Evolutionary conservation across 805 yeast genomes (phyloP).

Genomic region (Citeromyces nyonsensis): DNA sequence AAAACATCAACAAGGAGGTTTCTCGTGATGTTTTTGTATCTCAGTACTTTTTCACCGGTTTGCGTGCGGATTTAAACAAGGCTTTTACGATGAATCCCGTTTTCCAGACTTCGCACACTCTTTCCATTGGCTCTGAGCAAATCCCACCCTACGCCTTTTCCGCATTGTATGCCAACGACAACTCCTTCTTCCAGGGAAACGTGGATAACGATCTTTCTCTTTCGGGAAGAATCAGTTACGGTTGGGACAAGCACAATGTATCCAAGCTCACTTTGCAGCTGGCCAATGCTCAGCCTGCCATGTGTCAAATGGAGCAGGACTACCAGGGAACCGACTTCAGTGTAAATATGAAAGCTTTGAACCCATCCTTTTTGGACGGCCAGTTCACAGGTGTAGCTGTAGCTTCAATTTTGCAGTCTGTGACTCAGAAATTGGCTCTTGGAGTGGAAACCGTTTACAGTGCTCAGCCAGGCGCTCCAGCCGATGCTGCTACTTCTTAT

Average conservation of each 20-base stretch:
- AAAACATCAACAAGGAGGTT: slow-evolving; percentile 86
- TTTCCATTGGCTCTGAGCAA: slow-evolving; percentile 72
- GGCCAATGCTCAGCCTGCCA: slow-evolving; percentile 78
- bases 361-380: slow-evolving; percentile 69
- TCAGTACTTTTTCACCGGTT: slow-evolving; percentile 86
- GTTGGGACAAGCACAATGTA: slow-evolving; percentile 68
- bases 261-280: slow-evolving; percentile 82
- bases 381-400: slow-evolving; percentile 84
- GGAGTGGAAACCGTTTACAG: slow-evolving; percentile 92
- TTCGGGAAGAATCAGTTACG: slow-evolving; percentile 81
- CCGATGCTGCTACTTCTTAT: slow-evolving; percentile 83
- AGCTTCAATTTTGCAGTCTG: slow-evolving; percentile 79
- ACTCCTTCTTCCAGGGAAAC: slow-evolving; percentile 79
- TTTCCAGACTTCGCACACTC: slow-evolving; percentile 92
- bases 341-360: slow-evolving; percentile 77
- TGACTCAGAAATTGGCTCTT: slow-evolving; percentile 68
- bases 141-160: slow-evolving; percentile 86
- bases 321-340: slow-evolving; percentile 82
- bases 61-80: slow-evolving; percentile 92
- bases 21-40: slow-evolving; percentile 82
- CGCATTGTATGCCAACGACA: slow-evolving; percentile 79
- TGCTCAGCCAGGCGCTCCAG: slow-evolving; percentile 49
- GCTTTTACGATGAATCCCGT: slow-evolving; percentile 84
- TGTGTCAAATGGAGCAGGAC: slow-evolving; percentile 95
- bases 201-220: slow-evolving; percentile 76